Base-by-base conservation (phyloP, 148 eudicot genomes). In the Rhododendron ovatum region DNA sequence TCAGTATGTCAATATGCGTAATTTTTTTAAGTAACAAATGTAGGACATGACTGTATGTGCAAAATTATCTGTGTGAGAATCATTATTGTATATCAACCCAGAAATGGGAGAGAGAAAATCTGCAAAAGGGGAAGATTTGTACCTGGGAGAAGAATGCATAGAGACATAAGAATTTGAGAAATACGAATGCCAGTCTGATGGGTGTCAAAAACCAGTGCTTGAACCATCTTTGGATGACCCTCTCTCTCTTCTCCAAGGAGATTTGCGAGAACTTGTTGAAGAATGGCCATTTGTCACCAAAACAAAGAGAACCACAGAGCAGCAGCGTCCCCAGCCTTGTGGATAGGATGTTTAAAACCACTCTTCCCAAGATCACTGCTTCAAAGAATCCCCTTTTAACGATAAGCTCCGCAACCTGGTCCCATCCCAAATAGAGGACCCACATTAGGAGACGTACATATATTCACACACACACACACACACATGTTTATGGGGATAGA, bases 321-420 rank as follows among this genome's bases (percentile, higher is more conserved):
- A 94, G 71, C 4, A 95, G 53, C 24, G 95, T 94, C 28, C 98
- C 98, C 48, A 94, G 7, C 88, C 92, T 93, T 41, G 92, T 92
- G 15, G 97, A 93, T 17, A 95, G 83, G 12, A 94, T 13, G 86
- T 78, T 89, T 24, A 93, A 13, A 4, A 91, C 80, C 71, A 69
- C 79, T 69, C 90, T 91, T 24, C 89, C 90, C 53, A 95, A 63
- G 2, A 94, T 53, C 69, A 74, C 83, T 20, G 90, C 91, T 67
- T 95, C 98, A 14, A 90, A 84, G 51, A 92, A 82, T 45, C 45
- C 94, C 53, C 88, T 90, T 53, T 79, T 88, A 81, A 2, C 39
- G 26, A 90, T 43, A 63, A 86, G 30, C 77, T 88, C 92, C 18
- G 94, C 94, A 30, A 91, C 88, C 98, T 93, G 55, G 30, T 43